Conservation (phyloP, 306 rosid genomes). For the Malus domestica region DNA sequence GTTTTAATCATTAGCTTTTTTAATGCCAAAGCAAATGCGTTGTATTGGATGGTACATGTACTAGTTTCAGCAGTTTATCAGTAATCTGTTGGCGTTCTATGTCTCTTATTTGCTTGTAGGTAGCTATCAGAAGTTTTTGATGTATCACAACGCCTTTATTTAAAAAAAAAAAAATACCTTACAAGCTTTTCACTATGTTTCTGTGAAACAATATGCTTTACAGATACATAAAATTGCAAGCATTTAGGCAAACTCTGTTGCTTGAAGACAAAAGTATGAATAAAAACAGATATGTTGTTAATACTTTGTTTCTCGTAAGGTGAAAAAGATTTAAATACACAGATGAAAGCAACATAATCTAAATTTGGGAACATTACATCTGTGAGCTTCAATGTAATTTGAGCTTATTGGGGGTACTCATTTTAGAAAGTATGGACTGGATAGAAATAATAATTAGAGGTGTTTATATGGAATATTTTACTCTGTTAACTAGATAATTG, state of each 20-base stretch:
- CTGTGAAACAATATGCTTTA: no score
- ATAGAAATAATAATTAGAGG: background rate
- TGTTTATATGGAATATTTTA: background rate
- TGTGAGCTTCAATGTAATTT: background rate
- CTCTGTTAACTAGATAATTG: background rate
- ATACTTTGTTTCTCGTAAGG: background rate
- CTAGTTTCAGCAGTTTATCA: background rate
- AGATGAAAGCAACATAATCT: background rate
- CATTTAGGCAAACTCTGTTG: no score
- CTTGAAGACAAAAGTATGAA: no score
- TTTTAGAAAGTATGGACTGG: background rate
- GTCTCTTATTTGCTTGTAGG: background rate
- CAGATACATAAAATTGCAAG: no score
- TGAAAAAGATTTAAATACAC: background rate
- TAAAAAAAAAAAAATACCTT: background rate
- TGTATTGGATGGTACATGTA: background rate
- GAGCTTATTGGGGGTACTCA: background rate
- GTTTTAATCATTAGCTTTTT: background rate
- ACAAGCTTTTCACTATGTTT: no score
- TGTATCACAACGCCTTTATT: background rate
- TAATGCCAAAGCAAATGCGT: background rate
- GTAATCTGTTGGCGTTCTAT: background rate
- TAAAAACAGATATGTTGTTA: background rate
- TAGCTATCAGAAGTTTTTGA: background rate
- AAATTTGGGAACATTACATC: background rate